Evolutionary conservation across 306 rosid species (phyloP).

Genomic region (Pterocarpus macrocarpus): DNA sequence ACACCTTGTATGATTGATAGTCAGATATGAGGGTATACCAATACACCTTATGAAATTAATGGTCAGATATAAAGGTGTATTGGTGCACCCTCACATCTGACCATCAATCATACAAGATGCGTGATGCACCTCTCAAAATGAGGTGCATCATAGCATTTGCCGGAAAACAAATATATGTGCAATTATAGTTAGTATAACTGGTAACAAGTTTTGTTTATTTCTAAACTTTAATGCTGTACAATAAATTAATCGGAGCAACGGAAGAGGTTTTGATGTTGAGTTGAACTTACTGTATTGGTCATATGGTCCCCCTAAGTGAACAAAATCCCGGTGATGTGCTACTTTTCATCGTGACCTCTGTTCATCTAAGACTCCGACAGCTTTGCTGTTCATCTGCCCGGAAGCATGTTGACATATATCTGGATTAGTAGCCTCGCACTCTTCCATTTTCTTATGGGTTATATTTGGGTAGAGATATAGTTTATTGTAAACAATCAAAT

Average conservation of each 20-base stretch:
- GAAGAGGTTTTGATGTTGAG: not conserved
- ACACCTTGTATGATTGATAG: no score
- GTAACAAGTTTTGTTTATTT: not conserved
- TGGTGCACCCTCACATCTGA: no score
- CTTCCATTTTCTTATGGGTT: not conserved
- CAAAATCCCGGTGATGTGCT: not conserved
- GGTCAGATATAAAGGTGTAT: no score
- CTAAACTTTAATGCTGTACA: not conserved
- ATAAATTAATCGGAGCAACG: not conserved
- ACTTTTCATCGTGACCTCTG: not conserved
- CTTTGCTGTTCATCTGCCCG: not conserved
- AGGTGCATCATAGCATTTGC: no score
- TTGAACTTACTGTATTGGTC: not conserved
- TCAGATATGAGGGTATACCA: no score
- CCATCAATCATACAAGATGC: no score
- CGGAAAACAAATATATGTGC: not conserved
- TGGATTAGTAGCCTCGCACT: not conserved
- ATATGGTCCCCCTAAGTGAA: not conserved
- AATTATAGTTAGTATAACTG: not conserved
- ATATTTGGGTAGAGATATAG: no score
- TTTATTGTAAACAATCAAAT: no score
- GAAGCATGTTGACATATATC: not conserved
- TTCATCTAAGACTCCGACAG: conserved; percentile 2
- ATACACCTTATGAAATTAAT: no score
- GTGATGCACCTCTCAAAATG: no score